Conservation (phyloP, 1,139 yeast genomes). For the Taphrina deformans region DNA sequence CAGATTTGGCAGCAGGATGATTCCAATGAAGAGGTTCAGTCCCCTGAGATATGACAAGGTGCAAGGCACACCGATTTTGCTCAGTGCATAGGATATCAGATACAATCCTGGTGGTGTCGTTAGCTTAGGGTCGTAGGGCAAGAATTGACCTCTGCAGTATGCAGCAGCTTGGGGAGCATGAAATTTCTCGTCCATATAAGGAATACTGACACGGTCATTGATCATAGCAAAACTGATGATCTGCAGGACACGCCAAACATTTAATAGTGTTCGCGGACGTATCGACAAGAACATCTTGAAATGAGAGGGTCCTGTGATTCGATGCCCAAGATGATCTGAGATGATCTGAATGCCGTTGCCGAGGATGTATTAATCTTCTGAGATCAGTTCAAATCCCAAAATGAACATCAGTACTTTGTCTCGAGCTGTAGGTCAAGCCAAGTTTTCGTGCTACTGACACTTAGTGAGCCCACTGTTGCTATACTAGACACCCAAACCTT, state of each 20-base stretch:
- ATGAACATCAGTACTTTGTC: too few relatives aligned
- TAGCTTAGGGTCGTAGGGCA: slow-evolving; percentile 79
- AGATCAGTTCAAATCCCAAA: too few relatives aligned
- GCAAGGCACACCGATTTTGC: slow-evolving; percentile 16
- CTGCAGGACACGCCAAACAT: slow-evolving; percentile 22
- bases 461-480: too few relatives aligned
- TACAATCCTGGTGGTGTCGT: slow-evolving; percentile 98
- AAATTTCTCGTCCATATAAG: slow-evolving; percentile 64
- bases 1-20: slow-evolving; percentile 46
- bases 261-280: background rate
- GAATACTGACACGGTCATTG: slow-evolving; percentile 41
- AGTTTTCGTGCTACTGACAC: too few relatives aligned
- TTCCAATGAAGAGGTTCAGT: slow-evolving; percentile 9
- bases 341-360: background rate
- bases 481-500: too few relatives aligned
- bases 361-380: too few relatives aligned
- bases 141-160: slow-evolving; percentile 63
- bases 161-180: slow-evolving; percentile 76
- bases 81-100: background rate
- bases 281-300: background rate
- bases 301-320: too few relatives aligned
- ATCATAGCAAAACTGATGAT: slow-evolving; percentile 35
- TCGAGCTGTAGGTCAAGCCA: too few relatives aligned
- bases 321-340: too few relatives aligned
- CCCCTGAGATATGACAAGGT: background rate